A percentile compares a stretch with the other conserved stretches of the same genome.
These are phyloP conservation scores for Marvania coccoides DNA, from an alignment of 139 green algal genomes.

Conservation along the genomic window DNA sequence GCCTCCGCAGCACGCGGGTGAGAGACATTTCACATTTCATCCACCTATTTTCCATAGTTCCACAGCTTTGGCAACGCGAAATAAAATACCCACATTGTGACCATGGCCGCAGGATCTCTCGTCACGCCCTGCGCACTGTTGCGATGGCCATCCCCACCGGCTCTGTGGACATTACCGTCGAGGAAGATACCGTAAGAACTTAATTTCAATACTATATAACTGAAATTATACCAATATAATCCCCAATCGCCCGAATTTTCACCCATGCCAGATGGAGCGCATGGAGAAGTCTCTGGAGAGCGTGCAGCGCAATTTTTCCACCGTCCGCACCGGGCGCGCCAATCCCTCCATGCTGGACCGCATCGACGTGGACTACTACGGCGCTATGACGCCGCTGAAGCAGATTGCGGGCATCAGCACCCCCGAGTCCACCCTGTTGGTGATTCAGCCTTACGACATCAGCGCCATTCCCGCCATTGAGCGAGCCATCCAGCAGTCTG, in stretches of 20 bases:
- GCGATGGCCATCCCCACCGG: neutral
- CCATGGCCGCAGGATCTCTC: too few relatives aligned
- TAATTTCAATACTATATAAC: neutral
- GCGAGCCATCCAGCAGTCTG: slow-evolving; percentile 60
- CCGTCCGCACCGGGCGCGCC: slow-evolving; percentile 85
- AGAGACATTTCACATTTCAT: too few relatives aligned
- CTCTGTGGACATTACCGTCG: neutral
- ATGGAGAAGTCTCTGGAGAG: slow-evolving; percentile 76
- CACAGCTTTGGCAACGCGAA: too few relatives aligned
- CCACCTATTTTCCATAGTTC: too few relatives aligned
- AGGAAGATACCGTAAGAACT: slow-evolving; percentile 16
- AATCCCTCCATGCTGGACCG: slow-evolving; percentile 85
- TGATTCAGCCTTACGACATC: slow-evolving; percentile 89
- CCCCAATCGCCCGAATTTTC: neutral
- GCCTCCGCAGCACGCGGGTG: too few relatives aligned
- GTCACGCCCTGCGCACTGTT: too few relatives aligned
- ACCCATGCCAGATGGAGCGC: slow-evolving; percentile 39
- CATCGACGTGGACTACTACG: slow-evolving; percentile 92
- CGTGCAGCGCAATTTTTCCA: slow-evolving; percentile 67
- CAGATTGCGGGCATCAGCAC: slow-evolving; percentile 73
- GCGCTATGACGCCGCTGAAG: slow-evolving; percentile 71
- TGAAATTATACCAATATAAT: neutral
- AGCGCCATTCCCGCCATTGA: slow-evolving; percentile 66
- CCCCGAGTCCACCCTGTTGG: slow-evolving; percentile 74
- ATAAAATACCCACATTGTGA: too few relatives aligned